Percentiles rank a stretch among this genome's conserved stretches.
These are phyloP conservation scores for Ziziphus jujuba DNA, from an alignment of 306 rosid genomes.

Conservation along the genomic window DNA sequence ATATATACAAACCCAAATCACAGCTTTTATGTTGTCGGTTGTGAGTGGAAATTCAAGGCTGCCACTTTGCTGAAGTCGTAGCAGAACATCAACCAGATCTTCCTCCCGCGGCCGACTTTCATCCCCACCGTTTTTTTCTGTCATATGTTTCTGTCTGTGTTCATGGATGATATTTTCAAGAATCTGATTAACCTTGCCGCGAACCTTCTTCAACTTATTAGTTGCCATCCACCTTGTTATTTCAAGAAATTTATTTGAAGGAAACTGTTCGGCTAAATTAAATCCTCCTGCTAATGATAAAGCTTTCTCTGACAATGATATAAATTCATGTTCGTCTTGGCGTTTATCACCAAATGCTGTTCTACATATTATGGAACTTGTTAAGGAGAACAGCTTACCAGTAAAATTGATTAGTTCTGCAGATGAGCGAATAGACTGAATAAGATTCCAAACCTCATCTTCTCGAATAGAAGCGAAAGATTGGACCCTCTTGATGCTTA, in stretches of 20 bases:
- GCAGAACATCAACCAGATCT: slow-evolving; percentile 18
- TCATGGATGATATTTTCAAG: slow-evolving; percentile 23
- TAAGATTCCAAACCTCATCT: slow-evolving; percentile 36
- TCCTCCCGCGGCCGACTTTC: background rate
- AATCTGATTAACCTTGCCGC: slow-evolving; percentile 8
- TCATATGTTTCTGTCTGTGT: background rate
- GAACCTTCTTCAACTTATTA: slow-evolving; percentile 20
- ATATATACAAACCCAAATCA: slow-evolving; percentile 2
- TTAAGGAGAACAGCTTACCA: background rate
- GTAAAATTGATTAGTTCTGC: slow-evolving; percentile 22
- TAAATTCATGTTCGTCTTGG: slow-evolving; percentile 12
- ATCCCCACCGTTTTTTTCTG: background rate
- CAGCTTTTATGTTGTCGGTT: slow-evolving; percentile 11
- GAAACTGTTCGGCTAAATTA: slow-evolving; percentile 21
- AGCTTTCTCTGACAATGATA: background rate
- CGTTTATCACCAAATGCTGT: slow-evolving; percentile 24
- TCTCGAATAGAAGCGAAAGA: slow-evolving; percentile 35
- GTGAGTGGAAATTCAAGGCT: slow-evolving; percentile 2
- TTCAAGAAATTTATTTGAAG: slow-evolving; percentile 18
- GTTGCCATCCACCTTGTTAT: background rate
- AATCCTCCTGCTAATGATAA: slow-evolving; percentile 15
- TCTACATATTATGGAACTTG: slow-evolving; percentile 9
- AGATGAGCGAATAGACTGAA: slow-evolving; percentile 17
- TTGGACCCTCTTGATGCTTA: background rate
- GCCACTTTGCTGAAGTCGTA: background rate